A percentile compares a stretch with the other conserved stretches of the same genome.
phyloP scores from a whole-genome alignment of 331 rosid genomes.

The Erythrophleum ivorense region DNA sequence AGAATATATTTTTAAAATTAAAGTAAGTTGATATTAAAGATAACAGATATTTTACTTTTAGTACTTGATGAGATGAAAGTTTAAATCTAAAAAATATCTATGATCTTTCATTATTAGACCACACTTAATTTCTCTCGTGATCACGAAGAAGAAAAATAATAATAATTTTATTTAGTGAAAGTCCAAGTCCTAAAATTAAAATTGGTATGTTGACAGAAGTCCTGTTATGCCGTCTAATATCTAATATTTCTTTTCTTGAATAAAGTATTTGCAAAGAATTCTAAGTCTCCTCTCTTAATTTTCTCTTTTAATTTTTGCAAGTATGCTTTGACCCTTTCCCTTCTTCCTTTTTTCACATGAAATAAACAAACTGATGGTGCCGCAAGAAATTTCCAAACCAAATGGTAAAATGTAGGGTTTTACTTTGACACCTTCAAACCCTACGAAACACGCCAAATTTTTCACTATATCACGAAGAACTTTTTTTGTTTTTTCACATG shows the following conservation, averaged over 20 bases:
- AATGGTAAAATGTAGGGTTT: background rate
- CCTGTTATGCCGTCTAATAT: background rate
- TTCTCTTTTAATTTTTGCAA: background rate
- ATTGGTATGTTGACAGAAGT: background rate
- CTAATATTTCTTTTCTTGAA: background rate
- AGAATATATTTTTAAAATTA: too few species aligned
- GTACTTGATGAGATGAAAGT: too few species aligned
- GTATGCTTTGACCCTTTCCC: background rate
- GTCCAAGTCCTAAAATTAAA: background rate
- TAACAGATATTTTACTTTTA: too few species aligned
- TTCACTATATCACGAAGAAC: background rate
- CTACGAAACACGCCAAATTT: background rate
- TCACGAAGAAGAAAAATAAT: too few species aligned
- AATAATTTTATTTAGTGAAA: background rate
- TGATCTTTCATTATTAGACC: too few species aligned
- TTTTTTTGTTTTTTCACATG: background rate
- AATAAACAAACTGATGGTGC: background rate
- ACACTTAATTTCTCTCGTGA: too few species aligned
- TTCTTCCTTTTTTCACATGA: background rate
- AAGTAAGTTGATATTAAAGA: too few species aligned
- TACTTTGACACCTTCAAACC: slow-evolving; percentile 21
- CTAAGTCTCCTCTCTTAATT: background rate
- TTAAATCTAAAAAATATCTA: too few species aligned
- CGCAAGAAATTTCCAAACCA: background rate
- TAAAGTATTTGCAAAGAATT: background rate